Conservation (phyloP, 2,329 filamentous ascomycete genomes). For the Amesomyces nigricolor region DNA sequence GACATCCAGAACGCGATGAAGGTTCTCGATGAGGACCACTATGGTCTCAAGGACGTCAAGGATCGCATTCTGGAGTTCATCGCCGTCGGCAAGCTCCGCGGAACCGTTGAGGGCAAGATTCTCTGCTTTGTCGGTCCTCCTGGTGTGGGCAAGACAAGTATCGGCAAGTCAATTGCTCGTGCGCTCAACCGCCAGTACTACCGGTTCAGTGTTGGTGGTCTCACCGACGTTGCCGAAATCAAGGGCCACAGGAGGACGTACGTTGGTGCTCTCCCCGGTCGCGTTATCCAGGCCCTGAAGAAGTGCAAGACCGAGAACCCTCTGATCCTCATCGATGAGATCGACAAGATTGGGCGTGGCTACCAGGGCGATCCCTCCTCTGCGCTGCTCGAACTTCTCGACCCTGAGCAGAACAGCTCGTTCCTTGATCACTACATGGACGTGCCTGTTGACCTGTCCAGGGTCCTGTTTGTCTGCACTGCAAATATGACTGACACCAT, state of each 20-base stretch:
- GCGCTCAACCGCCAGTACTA: conserved; percentile 96
- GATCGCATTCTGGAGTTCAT: conserved; percentile 98
- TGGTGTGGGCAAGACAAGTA: conserved; percentile 97
- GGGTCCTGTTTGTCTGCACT: conserved; percentile 97
- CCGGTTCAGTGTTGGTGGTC: conserved; percentile 92
- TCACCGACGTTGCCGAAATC: conserved; percentile 97
- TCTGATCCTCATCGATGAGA: conserved; percentile 90
- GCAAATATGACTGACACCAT: conserved; percentile 99
- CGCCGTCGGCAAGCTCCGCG: conserved; percentile 91
- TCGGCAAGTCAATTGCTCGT: conserved; percentile 94
- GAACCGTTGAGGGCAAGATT: conserved; percentile 97
- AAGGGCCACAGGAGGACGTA: conserved; percentile 97
- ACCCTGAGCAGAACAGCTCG: conserved; percentile 94
- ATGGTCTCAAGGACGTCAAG: conserved; percentile 96
- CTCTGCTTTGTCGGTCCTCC: conserved; percentile 95
- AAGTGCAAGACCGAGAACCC: conserved; percentile 99
- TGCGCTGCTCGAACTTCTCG: conserved; percentile 84
- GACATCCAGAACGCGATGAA: conserved; percentile 84
- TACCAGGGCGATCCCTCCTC: conserved; percentile 96
- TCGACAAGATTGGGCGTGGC: conserved; percentile 95
- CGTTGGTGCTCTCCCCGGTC: conserved; percentile 87
- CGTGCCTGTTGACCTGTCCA: conserved; percentile 92
- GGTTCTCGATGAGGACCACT: conserved; percentile 93
- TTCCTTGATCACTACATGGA: conserved; percentile 99
- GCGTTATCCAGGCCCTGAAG: conserved; percentile 96